Percentiles rank a stretch among this genome's conserved stretches.
Evolutionary conservation across 106 monocot genomes (phyloP).

Genomic region (Allium sativum): DNA sequence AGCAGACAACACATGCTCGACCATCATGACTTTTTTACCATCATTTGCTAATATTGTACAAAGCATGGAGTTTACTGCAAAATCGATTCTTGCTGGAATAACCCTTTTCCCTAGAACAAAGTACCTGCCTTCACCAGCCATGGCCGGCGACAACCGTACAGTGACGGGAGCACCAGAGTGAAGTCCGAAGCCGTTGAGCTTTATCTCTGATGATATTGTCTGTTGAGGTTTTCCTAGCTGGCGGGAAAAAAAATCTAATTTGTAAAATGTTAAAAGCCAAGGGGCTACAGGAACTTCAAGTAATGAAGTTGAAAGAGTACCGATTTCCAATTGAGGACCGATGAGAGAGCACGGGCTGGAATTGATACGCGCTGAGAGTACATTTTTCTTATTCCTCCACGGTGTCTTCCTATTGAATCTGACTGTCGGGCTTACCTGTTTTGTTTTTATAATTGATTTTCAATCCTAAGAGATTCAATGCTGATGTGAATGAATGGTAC

Average conservation of each 20-base stretch:
- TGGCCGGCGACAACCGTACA: conserved; percentile 50
- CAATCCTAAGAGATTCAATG: no score
- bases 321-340: conserved; percentile 34
- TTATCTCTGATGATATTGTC: conserved; percentile 40
- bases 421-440: no score
- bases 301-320: conserved; percentile 5
- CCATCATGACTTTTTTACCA: conserved; percentile 49
- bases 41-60: conserved; percentile 46
- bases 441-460: no score
- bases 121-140: conserved; percentile 80
- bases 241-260: background rate
- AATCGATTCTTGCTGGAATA: conserved; percentile 51
- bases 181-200: conserved; percentile 49
- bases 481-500: no score
- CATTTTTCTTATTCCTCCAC: no score
- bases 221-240: conserved; percentile 60
- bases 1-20: conserved; percentile 89
- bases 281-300: background rate
- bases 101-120: conserved; percentile 30
- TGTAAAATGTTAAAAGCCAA: background rate
- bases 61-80: conserved; percentile 40
- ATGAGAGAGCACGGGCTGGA: conserved; percentile 7
- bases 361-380: no score
- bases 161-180: conserved; percentile 57
- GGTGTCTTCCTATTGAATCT: no score